These are phyloP conservation scores for Colletotrichum tamarilloi DNA, from an alignment of 2,329 filamentous ascomycete genomes.

Conservation along the genomic window DNA sequence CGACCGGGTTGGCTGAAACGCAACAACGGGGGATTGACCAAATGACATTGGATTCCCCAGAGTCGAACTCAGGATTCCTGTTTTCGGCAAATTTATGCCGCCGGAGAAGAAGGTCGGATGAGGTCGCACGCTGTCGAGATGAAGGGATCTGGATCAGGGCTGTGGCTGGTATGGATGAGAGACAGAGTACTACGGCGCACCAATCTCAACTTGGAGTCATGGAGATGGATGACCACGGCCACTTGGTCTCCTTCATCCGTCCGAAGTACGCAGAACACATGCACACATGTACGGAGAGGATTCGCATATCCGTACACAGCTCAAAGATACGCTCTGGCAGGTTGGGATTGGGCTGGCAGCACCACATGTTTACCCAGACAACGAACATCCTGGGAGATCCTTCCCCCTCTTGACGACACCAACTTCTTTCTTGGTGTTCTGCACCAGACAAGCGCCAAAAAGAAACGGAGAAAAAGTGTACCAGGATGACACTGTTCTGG, in stretches of 20 bases:
- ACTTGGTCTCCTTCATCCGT: constrained; percentile 1
- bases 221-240: neutral
- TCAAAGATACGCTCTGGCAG: neutral
- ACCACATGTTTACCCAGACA: constrained; percentile 14
- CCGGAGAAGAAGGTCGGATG: neutral
- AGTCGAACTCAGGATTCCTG: constrained; percentile 12
- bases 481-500: neutral
- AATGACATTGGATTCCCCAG: constrained; percentile 1
- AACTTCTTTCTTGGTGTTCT: constrained; percentile 4
- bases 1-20: constrained; percentile 17
- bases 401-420: neutral
- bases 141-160: constrained; percentile 23
- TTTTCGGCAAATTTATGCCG: constrained; percentile 1
- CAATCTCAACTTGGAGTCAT: neutral
- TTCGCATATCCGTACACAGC: neutral
- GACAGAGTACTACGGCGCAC: constrained; percentile 22
- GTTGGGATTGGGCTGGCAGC: neutral
- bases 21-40: constrained; percentile 1
- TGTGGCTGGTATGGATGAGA: constrained; percentile 29
- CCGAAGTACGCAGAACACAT: neutral
- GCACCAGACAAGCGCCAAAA: constrained; percentile 19
- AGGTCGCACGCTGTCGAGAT: constrained; percentile 14
- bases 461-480: constrained; percentile 12
- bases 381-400: constrained; percentile 9
- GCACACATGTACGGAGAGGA: neutral